These are phyloP conservation scores for Violaceomyces palustris DNA, from an alignment of 1,284 basidiomycete species.

Conservation along the genomic window DNA sequence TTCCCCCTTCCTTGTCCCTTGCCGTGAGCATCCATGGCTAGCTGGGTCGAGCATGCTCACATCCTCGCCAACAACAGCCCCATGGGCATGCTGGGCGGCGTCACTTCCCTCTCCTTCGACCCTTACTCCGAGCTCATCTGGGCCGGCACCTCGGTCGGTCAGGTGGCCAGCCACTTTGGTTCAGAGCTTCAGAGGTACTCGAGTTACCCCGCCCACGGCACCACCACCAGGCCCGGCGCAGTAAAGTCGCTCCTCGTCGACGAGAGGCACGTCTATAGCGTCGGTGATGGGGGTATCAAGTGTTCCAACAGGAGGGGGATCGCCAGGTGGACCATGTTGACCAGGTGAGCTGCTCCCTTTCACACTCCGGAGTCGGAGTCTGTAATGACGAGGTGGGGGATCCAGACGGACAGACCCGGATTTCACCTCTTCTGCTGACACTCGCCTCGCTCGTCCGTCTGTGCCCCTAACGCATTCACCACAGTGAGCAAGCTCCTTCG, in stretches of 20 bases:
- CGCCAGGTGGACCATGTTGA: conserved; percentile 46
- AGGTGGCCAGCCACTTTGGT: conserved; percentile 69
- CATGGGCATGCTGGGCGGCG: conserved; percentile 35
- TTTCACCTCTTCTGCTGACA: no score
- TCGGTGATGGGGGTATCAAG: conserved; percentile 52
- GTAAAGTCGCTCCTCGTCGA: conserved; percentile 50
- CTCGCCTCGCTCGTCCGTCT: no score
- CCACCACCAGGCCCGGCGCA: conserved; percentile 58
- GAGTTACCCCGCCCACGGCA: conserved; percentile 56
- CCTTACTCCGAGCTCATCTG: conserved; percentile 83
- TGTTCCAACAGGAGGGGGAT: conserved; percentile 53
- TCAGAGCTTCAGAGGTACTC: conserved; percentile 62
- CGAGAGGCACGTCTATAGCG: conserved; percentile 51
- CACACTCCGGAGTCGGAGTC: no score
- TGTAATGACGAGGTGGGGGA: no score
- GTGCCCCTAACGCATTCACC: neutral
- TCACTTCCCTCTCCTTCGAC: conserved; percentile 67
- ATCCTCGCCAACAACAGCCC: conserved; percentile 34
- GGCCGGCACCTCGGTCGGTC: conserved; percentile 72
- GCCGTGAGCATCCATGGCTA: conserved; percentile 34
- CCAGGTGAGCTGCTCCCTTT: no score
- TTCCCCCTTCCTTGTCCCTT: no score
- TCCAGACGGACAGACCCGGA: no score
- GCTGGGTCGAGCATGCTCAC: conserved; percentile 47
- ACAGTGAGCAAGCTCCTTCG: conserved; percentile 9